Base-by-base conservation (phyloP, 2,329 filamentous ascomycete species). In the Venturiaceae sp. region DNA sequence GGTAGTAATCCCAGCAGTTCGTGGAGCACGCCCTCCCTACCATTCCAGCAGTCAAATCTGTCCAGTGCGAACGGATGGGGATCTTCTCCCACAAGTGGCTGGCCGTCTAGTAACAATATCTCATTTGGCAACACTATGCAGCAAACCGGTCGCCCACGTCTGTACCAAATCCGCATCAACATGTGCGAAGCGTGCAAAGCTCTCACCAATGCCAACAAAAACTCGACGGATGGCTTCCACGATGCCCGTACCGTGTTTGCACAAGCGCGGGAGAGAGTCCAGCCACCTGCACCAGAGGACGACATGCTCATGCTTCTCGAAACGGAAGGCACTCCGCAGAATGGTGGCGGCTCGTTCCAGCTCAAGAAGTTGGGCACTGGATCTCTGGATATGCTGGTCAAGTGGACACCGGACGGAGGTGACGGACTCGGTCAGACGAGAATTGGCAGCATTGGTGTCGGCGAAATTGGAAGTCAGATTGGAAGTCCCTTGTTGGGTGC, bases 281-380 rank as follows among this genome's bases (percentile, higher is more conserved):
- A 86, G 60, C 72, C 78, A 28, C 68, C 75, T 65, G 83, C 77
- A 70, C 77, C 63, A 71, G 83, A 77, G 67, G 79, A 78, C 28
- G 92, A 96, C 66, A 79, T 97, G 65, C 79, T 92, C 39, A 84
- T 88, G 59, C 86, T 95, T 60, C 94, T 89, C 70, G 92, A 97
- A 66, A 96, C 92, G 0, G 90, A 96, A 69, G 94, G 94, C 59
- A 95, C 87, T 66, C 69, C 77, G 2, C 83, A 86, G 60, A 97
- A 97, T 66, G 94, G 94, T 50, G 92, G 92, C 47, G 94, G 94
- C n/a, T 86, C 82, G 28, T 95, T 99, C 67, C 84, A 88, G 34
- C 79, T 88, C 62, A 81, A 80, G 61, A 50, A 11, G 13, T 14
- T n/a, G 5, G 55, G 55, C 14, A n/a, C 28, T 14, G 23, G 16